Evolutionary conservation across 2,329 filamentous ascomycete genomes (phyloP).

Genomic region (Leptographium lundbergii): DNA sequence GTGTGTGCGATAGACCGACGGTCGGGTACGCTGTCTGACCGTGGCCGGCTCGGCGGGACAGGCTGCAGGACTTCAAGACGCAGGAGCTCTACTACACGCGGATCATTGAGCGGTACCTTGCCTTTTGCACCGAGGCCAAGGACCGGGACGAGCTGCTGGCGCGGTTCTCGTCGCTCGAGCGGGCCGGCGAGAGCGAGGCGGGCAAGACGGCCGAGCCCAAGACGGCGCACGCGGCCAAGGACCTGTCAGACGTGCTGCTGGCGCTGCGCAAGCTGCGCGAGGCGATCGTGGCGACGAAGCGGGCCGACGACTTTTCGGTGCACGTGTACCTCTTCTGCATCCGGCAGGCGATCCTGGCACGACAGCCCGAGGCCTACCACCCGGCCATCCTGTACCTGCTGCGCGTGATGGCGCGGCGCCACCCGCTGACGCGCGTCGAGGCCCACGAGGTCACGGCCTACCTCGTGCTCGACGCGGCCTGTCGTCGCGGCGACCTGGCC

Average conservation of each 20-base stretch:
- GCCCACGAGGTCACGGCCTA: conserved; percentile 70
- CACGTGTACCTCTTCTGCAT: conserved; percentile 88
- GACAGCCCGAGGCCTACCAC: conserved; percentile 79
- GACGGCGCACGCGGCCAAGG: conserved; percentile 26
- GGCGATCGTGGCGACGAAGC: conserved; percentile 67
- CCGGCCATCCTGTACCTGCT: conserved; percentile 75
- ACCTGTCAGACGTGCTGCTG: conserved; percentile 62
- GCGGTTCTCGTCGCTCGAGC: conserved; percentile 55
- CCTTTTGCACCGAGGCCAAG: conserved; percentile 66
- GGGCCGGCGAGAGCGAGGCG: neutral
- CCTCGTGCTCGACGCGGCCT: conserved; percentile 77
- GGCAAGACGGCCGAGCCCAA: neutral
- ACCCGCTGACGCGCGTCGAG: conserved; percentile 59
- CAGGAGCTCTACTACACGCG: conserved; percentile 81
- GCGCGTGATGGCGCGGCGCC: conserved; percentile 51
- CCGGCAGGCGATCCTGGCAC: conserved; percentile 66
- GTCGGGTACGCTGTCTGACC: neutral
- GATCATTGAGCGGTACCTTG: conserved; percentile 81
- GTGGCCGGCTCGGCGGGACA: conserved; percentile 18
- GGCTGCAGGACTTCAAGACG: conserved; percentile 59
- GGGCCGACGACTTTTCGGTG: conserved; percentile 70
- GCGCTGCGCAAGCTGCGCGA: conserved; percentile 88
- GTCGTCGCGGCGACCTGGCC: conserved; percentile 61
- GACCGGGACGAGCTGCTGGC: conserved; percentile 60
- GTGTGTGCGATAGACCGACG: too few species aligned